These are phyloP conservation scores for Ophiocordyceps sinensis DNA, from an alignment of 2,329 filamentous ascomycete species.

Conservation along the genomic window DNA sequence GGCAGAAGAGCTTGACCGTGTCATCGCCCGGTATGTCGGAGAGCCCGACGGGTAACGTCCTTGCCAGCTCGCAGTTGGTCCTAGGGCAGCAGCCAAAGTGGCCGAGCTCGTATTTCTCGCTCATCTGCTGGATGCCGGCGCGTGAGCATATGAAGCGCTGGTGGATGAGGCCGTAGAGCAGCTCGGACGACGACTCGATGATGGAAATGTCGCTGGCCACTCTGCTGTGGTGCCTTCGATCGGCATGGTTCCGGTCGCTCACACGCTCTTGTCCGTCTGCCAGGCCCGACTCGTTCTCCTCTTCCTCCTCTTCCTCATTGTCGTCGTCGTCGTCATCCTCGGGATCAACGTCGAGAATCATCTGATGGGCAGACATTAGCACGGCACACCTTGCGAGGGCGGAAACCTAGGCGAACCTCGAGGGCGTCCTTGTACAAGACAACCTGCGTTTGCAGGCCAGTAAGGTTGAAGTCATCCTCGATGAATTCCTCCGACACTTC, in stretches of 20 bases:
- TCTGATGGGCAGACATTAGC: constrained; percentile 28
- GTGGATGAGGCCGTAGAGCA: constrained; percentile 95
- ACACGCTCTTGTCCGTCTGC: constrained; percentile 44
- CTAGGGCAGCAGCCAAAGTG: constrained; percentile 96
- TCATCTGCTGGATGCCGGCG: constrained; percentile 96
- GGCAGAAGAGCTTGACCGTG: constrained; percentile 97
- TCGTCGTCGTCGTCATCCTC: constrained; percentile 86
- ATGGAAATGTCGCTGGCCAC: constrained; percentile 88
- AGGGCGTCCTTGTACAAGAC: constrained; percentile 98
- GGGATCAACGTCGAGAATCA: constrained; percentile 97
- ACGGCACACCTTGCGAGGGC: background rate
- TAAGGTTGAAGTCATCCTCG: constrained; percentile 98
- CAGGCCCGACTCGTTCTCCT: constrained; percentile 51
- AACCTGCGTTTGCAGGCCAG: constrained; percentile 85
- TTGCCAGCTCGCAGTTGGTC: constrained; percentile 78
- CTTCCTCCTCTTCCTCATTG: constrained; percentile 63
- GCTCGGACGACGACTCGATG: constrained; percentile 94
- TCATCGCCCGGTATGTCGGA: constrained; percentile 93
- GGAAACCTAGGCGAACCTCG: constrained; percentile 38
- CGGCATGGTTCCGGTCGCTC: constrained; percentile 30
- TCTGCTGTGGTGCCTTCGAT: constrained; percentile 61
- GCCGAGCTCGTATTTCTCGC: constrained; percentile 93
- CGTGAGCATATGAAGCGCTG: constrained; percentile 96
- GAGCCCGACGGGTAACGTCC: constrained; percentile 83
- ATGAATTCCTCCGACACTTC: constrained; percentile 99